Evolutionary conservation across 352 stramenopile genomes (phyloP).

Genomic region (Phytophthora palmivora): DNA sequence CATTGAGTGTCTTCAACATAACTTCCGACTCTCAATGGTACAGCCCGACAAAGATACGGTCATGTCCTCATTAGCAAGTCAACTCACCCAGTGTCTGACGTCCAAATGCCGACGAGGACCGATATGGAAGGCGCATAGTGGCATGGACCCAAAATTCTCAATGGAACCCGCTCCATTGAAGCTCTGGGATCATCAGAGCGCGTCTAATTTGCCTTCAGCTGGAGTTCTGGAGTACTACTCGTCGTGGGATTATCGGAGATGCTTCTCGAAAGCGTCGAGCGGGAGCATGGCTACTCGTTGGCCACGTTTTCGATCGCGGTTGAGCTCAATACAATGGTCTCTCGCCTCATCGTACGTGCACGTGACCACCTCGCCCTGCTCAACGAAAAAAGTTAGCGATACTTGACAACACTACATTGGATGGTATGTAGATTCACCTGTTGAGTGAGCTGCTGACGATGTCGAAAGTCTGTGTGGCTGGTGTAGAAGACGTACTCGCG

Average conservation of each 20-base stretch:
- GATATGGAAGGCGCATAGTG: conserved; percentile 28
- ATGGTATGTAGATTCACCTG: conserved; percentile 39
- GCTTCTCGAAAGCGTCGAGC: conserved; percentile 49
- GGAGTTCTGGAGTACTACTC: conserved; percentile 9
- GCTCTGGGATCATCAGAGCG: conserved; percentile 21
- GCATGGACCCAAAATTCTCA: conserved; percentile 18
- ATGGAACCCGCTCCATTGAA: conserved; percentile 2
- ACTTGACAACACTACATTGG: not conserved
- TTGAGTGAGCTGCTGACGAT: conserved; percentile 59
- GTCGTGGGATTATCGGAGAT: conserved; percentile 31
- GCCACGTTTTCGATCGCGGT: conserved; percentile 53
- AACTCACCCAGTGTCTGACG: conserved; percentile 27
- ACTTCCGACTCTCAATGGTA: conserved; percentile 14
- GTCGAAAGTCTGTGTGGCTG: conserved; percentile 62
- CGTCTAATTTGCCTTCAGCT: conserved; percentile 18
- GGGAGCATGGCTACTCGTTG: conserved; percentile 56
- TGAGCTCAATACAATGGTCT: conserved; percentile 51
- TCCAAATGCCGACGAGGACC: conserved; percentile 17
- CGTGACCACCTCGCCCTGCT: conserved; percentile 46
- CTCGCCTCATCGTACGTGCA: conserved; percentile 69
- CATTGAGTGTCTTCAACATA: not conserved
- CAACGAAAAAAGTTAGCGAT: not conserved
- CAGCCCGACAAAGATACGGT: not conserved
- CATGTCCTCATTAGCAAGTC: too few relatives aligned
- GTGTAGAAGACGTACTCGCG: conserved; percentile 70